Percentiles rank a stretch among this genome's conserved stretches.
These are phyloP conservation scores for Aspergillus diversus DNA, from an alignment of 495 filamentous ascomycete genomes.

Conservation along the genomic window DNA sequence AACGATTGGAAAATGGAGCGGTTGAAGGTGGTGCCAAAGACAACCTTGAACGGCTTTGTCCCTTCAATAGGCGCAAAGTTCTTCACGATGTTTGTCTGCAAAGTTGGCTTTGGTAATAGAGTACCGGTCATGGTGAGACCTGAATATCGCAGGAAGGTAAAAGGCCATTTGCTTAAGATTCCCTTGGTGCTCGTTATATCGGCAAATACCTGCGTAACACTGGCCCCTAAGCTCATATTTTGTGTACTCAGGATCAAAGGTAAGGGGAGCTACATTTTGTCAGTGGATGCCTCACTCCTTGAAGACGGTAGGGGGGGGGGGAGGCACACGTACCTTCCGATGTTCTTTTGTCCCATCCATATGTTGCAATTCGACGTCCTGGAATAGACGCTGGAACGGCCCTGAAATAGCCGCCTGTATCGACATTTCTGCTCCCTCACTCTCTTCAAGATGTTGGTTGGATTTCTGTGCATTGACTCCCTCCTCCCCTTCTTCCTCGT, in stretches of 20 bases:
- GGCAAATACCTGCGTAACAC: constrained; percentile 32
- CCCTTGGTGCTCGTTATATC: constrained; percentile 34
- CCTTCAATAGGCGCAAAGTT: constrained; percentile 35
- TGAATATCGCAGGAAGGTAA: constrained; percentile 39
- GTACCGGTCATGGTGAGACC: constrained; percentile 27
- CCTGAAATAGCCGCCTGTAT: constrained; percentile 40
- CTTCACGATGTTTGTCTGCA: constrained; percentile 37
- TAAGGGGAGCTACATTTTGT: constrained; percentile 31
- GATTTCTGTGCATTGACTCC: constrained; percentile 9
- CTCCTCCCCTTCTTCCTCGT: constrained; percentile 28
- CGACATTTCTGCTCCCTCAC: constrained; percentile 29
- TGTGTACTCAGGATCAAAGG: constrained; percentile 34
- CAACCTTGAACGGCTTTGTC: constrained; percentile 41
- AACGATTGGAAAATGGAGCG: constrained; percentile 31
- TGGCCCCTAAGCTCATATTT: constrained; percentile 39
- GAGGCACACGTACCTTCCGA: constrained; percentile 21
- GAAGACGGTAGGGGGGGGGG: too few relatives aligned
- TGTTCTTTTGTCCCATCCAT: constrained; percentile 34
- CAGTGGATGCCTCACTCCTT: neutral
- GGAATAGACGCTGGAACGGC: constrained; percentile 27
- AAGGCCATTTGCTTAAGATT: constrained; percentile 32
- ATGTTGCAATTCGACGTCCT: constrained; percentile 26
- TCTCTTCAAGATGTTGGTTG: neutral
- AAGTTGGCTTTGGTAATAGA: constrained; percentile 35
- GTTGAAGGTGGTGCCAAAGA: constrained; percentile 31